These are phyloP conservation scores for Dioscorea alata DNA, from an alignment of 106 monocot genomes.

Conservation along the genomic window DNA sequence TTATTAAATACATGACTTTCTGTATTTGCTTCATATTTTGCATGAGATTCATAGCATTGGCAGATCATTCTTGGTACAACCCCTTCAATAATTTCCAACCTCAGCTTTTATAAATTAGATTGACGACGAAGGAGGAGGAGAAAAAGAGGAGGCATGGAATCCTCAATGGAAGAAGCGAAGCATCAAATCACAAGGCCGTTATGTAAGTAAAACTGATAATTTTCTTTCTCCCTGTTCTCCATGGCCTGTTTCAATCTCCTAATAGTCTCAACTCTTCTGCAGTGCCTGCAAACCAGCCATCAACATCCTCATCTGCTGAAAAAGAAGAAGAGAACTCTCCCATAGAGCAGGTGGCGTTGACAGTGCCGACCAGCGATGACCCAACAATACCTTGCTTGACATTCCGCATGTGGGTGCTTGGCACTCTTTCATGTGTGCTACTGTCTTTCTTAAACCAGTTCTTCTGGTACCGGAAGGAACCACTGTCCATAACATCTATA, in stretches of 20 bases:
- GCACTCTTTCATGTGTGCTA: slow-evolving; percentile 29
- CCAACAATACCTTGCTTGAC: slow-evolving; percentile 39
- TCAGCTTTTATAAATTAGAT: neutral
- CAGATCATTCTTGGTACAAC: too few relatives aligned
- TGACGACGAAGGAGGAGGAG: neutral
- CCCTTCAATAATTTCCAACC: neutral
- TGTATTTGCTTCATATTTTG: neutral
- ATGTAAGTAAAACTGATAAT: neutral
- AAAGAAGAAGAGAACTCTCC: slow-evolving; percentile 30
- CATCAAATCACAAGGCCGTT: neutral
- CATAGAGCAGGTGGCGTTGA: slow-evolving; percentile 51
- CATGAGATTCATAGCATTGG: neutral
- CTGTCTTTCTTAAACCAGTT: slow-evolving; percentile 58
- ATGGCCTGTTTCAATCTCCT: neutral
- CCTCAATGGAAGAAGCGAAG: neutral
- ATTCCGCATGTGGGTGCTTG: slow-evolving; percentile 48
- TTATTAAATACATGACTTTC: neutral
- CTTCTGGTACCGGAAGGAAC: slow-evolving; percentile 74
- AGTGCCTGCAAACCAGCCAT: neutral
- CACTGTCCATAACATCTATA: slow-evolving; percentile 51
- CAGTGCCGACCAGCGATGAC: slow-evolving; percentile 39
- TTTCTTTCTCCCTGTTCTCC: neutral
- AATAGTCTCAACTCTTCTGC: neutral
- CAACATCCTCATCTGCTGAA: slow-evolving; percentile 10
- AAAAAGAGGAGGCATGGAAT: neutral